Percentiles rank a stretch among this genome's conserved stretches.
Evolutionary conservation across 345 rosid species (phyloP).

Genomic region (Salix brachista): DNA sequence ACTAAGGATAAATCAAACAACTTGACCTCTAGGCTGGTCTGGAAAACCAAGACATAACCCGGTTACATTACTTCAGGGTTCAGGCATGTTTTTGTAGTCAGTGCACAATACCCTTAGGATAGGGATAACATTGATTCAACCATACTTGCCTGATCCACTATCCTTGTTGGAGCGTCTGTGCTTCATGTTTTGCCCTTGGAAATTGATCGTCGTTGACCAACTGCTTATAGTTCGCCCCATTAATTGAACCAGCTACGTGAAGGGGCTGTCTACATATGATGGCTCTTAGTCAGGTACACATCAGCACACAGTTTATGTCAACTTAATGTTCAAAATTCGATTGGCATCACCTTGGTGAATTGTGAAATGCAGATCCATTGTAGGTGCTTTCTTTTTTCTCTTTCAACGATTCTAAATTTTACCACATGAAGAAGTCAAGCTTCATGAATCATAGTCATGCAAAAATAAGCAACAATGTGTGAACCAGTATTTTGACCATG

Average conservation of each 20-base stretch:
- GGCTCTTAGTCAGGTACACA: not conserved
- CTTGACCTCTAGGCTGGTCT: not conserved
- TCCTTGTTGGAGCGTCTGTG: not conserved
- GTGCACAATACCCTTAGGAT: not conserved
- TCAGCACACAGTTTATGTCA: not conserved
- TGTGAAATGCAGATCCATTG: not conserved
- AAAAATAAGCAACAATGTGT: not conserved
- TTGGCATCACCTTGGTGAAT: not conserved
- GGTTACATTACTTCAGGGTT: not conserved
- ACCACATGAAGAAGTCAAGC: not conserved
- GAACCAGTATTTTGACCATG: not conserved
- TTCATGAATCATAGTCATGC: not conserved
- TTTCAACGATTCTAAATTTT: not conserved
- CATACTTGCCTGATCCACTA: not conserved
- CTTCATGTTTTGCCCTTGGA: too few relatives aligned
- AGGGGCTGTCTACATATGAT: not conserved
- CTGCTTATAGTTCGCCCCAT: not conserved
- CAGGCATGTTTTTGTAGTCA: not conserved
- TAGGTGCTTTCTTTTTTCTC: not conserved
- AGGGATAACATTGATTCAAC: not conserved
- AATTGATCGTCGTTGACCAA: not conserved
- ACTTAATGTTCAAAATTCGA: not conserved
- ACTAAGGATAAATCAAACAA: not conserved
- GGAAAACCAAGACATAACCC: not conserved
- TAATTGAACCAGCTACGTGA: not conserved